phyloP scores from a whole-genome alignment of 352 stramenopile species.

The Phytophthora megakarya region DNA sequence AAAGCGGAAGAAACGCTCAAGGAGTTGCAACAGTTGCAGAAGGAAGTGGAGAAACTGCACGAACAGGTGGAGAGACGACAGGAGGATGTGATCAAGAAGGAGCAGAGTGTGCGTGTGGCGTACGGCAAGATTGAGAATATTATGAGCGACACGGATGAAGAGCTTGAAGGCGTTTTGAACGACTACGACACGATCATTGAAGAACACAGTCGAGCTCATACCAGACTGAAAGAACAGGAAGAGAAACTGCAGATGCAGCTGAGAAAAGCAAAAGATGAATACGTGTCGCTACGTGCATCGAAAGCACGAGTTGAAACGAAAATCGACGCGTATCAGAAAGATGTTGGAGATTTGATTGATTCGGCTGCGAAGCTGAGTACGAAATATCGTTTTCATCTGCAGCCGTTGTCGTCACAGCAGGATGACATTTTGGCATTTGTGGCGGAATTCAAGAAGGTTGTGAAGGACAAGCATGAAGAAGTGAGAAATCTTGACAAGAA shows the following conservation, averaged over 20 bases:
- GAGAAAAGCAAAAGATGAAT: constrained; percentile 35
- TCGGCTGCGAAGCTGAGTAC: constrained; percentile 46
- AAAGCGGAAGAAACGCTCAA: constrained; percentile 55
- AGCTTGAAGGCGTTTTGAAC: constrained; percentile 54
- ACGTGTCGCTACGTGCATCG: constrained; percentile 36
- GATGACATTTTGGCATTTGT: constrained; percentile 62
- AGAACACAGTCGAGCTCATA: constrained; percentile 42
- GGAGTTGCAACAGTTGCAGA: constrained; percentile 57
- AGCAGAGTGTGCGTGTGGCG: constrained; percentile 42
- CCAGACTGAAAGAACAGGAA: constrained; percentile 41
- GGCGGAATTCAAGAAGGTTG: constrained; percentile 47
- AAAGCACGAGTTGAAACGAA: constrained; percentile 63
- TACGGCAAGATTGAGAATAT: constrained; percentile 63
- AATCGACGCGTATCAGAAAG: constrained; percentile 49
- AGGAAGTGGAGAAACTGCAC: constrained; percentile 46
- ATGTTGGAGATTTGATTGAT: constrained; percentile 50
- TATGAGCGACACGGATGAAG: constrained; percentile 75
- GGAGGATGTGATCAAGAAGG: constrained; percentile 43
- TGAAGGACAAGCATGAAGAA: constrained; percentile 46
- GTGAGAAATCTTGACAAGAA: constrained; percentile 45
- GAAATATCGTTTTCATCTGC: constrained; percentile 66
- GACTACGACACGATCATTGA: constrained; percentile 65
- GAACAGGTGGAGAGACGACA: constrained; percentile 40
- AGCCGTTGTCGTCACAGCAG: constrained; percentile 54
- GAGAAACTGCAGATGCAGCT: constrained; percentile 37